phyloP scores from a whole-genome alignment of 2,329 filamentous ascomycete genomes.

The Lasiodiplodia hormozganensis region DNA sequence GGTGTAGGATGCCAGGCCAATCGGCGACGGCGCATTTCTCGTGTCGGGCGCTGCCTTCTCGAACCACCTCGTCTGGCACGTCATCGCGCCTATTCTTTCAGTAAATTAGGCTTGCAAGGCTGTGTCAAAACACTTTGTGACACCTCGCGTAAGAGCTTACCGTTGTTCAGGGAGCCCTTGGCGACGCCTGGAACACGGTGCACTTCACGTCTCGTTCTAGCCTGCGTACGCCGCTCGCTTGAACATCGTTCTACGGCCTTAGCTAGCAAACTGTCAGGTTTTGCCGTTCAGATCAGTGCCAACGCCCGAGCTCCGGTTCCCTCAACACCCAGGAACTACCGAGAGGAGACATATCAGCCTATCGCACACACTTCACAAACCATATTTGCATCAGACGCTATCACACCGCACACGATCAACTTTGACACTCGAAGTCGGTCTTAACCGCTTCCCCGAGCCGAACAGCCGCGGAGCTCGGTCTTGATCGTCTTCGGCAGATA shows the following conservation, averaged over 20 bases:
- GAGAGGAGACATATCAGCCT: slow-evolving; percentile 1
- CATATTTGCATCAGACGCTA: slow-evolving; percentile 8
- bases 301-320: neutral
- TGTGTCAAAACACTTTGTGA: slow-evolving; percentile 24
- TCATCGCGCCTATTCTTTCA: slow-evolving; percentile 19
- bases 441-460: slow-evolving; percentile 2
- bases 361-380: slow-evolving; percentile 9
- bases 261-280: neutral
- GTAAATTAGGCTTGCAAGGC: slow-evolving; percentile 10
- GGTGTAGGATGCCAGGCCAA: neutral
- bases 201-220: slow-evolving; percentile 19
- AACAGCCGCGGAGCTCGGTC: neutral
- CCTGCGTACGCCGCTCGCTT: slow-evolving; percentile 17
- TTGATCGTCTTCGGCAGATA: neutral
- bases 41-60: slow-evolving; percentile 3
- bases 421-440: neutral
- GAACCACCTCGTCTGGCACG: slow-evolving; percentile 4
- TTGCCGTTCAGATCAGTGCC: neutral
- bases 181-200: slow-evolving; percentile 23
- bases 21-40: neutral
- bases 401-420: neutral
- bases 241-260: neutral
- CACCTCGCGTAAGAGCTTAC: slow-evolving; percentile 18
- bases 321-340: slow-evolving; percentile 16
- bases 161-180: slow-evolving; percentile 2